Evolutionary conservation across 1,139 yeast species (phyloP).

Genomic region (Suhomyces terraborum): DNA sequence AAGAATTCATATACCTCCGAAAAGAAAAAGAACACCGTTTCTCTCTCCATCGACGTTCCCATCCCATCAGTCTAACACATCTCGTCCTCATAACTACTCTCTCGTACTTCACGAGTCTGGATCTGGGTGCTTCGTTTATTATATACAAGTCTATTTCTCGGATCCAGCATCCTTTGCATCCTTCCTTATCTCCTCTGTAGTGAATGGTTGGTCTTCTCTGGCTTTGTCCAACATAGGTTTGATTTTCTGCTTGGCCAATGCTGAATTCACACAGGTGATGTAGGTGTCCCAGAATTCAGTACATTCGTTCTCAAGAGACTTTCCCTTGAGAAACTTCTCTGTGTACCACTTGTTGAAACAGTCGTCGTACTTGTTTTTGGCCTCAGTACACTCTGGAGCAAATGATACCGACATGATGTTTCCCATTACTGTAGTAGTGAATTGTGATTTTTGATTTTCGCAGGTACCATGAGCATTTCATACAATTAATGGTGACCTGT

Average conservation of each 20-base stretch:
- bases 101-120: neutral
- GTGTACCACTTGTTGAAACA: slow-evolving; percentile 96
- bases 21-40: too few species aligned
- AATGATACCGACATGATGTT: slow-evolving; percentile 87
- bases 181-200: slow-evolving; percentile 36
- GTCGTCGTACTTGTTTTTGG: slow-evolving; percentile 82
- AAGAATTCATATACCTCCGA: too few species aligned
- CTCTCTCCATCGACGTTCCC: too few species aligned
- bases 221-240: slow-evolving; percentile 90
- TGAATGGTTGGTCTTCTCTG: slow-evolving; percentile 84
- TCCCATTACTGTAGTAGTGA: slow-evolving; percentile 50
- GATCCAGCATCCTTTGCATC: slow-evolving; percentile 24
- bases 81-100: too few species aligned
- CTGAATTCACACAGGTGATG: slow-evolving; percentile 78
- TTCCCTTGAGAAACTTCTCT: slow-evolving; percentile 78
- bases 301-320: slow-evolving; percentile 80
- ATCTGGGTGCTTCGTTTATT: neutral
- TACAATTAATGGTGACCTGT: too few species aligned
- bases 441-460: slow-evolving; percentile 2
- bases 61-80: too few species aligned
- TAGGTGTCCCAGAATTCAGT: slow-evolving; percentile 86
- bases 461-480: too few species aligned
- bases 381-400: slow-evolving; percentile 94
- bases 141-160: slow-evolving; percentile 6
- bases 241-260: slow-evolving; percentile 69